phyloP scores from a whole-genome alignment of 768 basidiomycete species.

The Tulasnella sp. region DNA sequence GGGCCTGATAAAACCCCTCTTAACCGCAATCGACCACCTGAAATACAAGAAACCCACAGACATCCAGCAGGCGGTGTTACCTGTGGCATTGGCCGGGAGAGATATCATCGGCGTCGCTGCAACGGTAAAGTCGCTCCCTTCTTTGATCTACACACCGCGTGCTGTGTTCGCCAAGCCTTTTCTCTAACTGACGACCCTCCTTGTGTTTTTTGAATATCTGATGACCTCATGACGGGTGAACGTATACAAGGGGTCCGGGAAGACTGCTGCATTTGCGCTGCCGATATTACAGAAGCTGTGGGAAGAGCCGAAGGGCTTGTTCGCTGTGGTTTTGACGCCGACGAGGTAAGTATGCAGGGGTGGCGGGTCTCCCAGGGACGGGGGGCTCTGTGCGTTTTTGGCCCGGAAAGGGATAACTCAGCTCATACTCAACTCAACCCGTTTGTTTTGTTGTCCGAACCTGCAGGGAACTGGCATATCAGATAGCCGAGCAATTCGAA shows the following conservation, averaged over 20 bases:
- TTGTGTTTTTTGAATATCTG: neutral
- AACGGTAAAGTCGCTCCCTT: constrained; percentile 37
- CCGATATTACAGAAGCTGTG: constrained; percentile 95
- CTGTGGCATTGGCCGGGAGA: constrained; percentile 79
- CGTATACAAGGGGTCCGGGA: constrained; percentile 70
- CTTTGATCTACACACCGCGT: neutral
- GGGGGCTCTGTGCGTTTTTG: neutral
- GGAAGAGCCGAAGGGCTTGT: constrained; percentile 90
- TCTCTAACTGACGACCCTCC: neutral
- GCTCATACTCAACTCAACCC: too few relatives aligned
- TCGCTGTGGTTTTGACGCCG: constrained; percentile 88
- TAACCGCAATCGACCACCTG: constrained; percentile 73
- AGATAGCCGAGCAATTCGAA: constrained; percentile 96
- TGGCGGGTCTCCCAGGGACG: neutral
- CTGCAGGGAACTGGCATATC: constrained; percentile 81
- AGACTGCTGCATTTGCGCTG: constrained; percentile 94
- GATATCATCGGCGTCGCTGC: constrained; percentile 99
- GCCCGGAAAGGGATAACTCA: too few relatives aligned
- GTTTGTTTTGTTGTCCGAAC: too few relatives aligned
- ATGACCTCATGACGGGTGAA: too few relatives aligned
- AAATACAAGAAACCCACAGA: constrained; percentile 82
- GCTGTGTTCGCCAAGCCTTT: neutral
- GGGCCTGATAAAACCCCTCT: constrained; percentile 82
- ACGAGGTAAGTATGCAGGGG: constrained; percentile 45
- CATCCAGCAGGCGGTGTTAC: constrained; percentile 80